Conservation (phyloP, 306 rosid species). For the Amphicarpaea edgeworthii region DNA sequence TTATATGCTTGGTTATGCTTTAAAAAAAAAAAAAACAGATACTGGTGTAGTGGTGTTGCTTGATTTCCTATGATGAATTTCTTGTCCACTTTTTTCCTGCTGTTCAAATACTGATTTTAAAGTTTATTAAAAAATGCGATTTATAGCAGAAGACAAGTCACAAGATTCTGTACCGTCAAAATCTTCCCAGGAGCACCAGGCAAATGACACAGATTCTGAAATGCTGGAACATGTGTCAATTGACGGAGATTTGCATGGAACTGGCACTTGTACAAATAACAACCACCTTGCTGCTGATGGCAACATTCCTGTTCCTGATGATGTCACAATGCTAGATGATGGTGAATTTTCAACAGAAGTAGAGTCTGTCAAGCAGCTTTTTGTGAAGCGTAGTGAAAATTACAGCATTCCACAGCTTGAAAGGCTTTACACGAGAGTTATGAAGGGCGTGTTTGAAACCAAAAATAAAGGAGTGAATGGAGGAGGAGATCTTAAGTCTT, state of each 20-base stretch:
- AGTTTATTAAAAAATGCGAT: constrained; percentile 34
- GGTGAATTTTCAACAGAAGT: constrained; percentile 59
- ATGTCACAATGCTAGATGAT: constrained; percentile 62
- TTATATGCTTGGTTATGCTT: constrained; percentile 30
- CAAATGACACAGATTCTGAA: constrained; percentile 50
- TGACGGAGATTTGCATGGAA: constrained; percentile 52
- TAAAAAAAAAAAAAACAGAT: constrained; percentile 17
- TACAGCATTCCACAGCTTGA: constrained; percentile 87
- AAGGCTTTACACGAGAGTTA: constrained; percentile 81
- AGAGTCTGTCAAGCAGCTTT: constrained; percentile 62
- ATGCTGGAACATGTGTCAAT: constrained; percentile 47
- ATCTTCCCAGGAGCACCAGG: constrained; percentile 60
- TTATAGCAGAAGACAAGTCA: constrained; percentile 66
- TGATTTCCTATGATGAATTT: constrained; percentile 15
- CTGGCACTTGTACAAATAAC: constrained; percentile 55
- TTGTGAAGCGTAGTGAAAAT: constrained; percentile 65
- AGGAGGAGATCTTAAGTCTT: constrained; percentile 62
- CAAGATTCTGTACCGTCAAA: constrained; percentile 56
- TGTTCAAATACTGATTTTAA: constrained; percentile 25
- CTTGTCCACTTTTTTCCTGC: constrained; percentile 1
- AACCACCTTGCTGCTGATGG: constrained; percentile 48
- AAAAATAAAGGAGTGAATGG: constrained; percentile 50
- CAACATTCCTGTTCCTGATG: constrained; percentile 49
- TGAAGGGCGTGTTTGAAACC: constrained; percentile 86
- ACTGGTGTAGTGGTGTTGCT: background rate